These are phyloP conservation scores for Epichloe gansuensis DNA, from an alignment of 2,329 filamentous ascomycete species.

Conservation along the genomic window DNA sequence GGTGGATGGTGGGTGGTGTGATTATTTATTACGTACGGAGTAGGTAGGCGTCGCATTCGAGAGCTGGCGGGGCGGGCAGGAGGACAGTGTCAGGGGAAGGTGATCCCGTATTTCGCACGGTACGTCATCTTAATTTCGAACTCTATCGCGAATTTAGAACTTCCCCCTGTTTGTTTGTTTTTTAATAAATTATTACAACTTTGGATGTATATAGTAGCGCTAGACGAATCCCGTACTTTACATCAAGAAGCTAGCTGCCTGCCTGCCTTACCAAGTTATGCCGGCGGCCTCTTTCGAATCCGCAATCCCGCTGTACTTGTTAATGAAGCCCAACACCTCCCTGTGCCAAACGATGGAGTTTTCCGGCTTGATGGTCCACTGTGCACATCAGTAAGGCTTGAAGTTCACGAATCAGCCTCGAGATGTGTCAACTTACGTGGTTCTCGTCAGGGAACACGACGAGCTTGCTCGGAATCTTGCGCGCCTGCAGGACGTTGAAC, in stretches of 20 bases:
- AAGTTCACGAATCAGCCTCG: not conserved
- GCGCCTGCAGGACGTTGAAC: conserved; percentile 73
- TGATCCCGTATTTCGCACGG: not conserved
- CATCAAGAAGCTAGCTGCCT: not conserved
- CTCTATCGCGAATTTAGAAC: too few relatives aligned
- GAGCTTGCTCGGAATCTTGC: conserved; percentile 62
- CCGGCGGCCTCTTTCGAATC: conserved; percentile 4
- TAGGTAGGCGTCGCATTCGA: too few relatives aligned
- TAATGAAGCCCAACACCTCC: conserved; percentile 70
- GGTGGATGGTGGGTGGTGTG: too few relatives aligned
- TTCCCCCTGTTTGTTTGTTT: too few relatives aligned
- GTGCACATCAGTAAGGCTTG: conserved; percentile 1
- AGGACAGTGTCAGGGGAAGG: not conserved
- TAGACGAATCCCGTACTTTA: not conserved
- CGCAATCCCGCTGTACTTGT: conserved; percentile 41
- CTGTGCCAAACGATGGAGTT: conserved; percentile 85
- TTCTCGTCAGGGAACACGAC: conserved; percentile 70
- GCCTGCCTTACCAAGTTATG: not conserved
- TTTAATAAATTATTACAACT: too few relatives aligned
- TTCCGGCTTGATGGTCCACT: conserved; percentile 83
- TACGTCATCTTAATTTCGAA: not conserved
- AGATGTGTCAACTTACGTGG: conserved; percentile 25
- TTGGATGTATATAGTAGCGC: too few relatives aligned
- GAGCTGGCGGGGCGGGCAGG: too few relatives aligned
- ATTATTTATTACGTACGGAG: too few relatives aligned